Evolutionary conservation across 2,329 filamentous ascomycete genomes (phyloP).

Genomic region (Alternaria triticina): DNA sequence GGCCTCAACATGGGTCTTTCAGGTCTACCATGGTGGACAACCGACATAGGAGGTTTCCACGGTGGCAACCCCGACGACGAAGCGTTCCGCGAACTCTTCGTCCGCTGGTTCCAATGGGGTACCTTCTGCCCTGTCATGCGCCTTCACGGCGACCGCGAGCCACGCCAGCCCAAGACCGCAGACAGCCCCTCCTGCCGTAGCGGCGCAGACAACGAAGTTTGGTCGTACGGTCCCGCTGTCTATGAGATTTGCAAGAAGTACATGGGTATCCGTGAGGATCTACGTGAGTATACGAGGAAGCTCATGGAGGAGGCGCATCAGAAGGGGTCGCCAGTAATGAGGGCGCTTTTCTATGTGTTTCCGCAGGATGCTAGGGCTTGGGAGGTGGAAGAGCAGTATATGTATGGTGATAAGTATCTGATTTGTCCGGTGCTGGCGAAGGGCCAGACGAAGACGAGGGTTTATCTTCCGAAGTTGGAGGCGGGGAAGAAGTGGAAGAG

Average conservation of each 20-base stretch:
- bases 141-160: slow-evolving; percentile 70
- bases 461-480: slow-evolving; percentile 59
- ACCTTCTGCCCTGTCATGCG: slow-evolving; percentile 72
- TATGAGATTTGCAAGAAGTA: slow-evolving; percentile 67
- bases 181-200: slow-evolving; percentile 48
- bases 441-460: slow-evolving; percentile 52
- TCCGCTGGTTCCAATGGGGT: slow-evolving; percentile 74
- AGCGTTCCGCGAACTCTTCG: slow-evolving; percentile 67
- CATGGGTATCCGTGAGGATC: slow-evolving; percentile 62
- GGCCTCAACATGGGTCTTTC: slow-evolving; percentile 71
- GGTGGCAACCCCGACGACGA: slow-evolving; percentile 64
- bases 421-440: slow-evolving; percentile 63
- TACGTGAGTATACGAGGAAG: slow-evolving; percentile 64
- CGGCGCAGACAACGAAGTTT: slow-evolving; percentile 68
- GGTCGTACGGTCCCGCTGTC: slow-evolving; percentile 68
- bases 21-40: slow-evolving; percentile 73
- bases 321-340: slow-evolving; percentile 66
- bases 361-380: slow-evolving; percentile 61
- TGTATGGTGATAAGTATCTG: slow-evolving; percentile 68
- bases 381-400: slow-evolving; percentile 67
- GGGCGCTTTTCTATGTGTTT: slow-evolving; percentile 70
- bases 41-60: slow-evolving; percentile 74
- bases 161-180: slow-evolving; percentile 56
- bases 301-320: slow-evolving; percentile 68
- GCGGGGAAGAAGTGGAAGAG: slow-evolving; percentile 52